Base-by-base conservation (phyloP, 352 stramenopile species). In the Pythium sukuiense region DNA sequence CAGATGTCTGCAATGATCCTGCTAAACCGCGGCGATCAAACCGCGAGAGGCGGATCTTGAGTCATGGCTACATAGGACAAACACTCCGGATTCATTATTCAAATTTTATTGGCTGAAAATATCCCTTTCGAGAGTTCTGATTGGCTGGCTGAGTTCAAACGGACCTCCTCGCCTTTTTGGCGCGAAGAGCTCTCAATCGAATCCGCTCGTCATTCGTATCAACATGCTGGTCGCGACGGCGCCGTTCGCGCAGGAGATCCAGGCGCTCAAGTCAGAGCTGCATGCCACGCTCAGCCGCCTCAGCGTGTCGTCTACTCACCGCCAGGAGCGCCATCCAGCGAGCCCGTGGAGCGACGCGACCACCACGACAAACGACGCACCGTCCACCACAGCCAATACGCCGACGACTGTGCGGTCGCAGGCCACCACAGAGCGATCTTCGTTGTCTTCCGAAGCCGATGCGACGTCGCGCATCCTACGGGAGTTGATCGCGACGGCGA, bases 181-280 rank as follows among this genome's bases (percentile, higher is more conserved):
- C 33, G 33, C 33, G 33, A 39, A 39, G 33, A 39, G 33, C 33
- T 39, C 33, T 39, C 13, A 39, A 39, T 39, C 3, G 33, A 39
- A 39, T 12, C 3, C 33, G 33, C 9, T 12, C 33, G 5, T 11
- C 33, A 39, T 14, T 8, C 33, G 33, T 12, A 12, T 12, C 8
- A 39, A 39, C 33, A 39, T 39, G 33, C 33, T 39, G 13, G 33
- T 39, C 33, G 48, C 35, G 49, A 26, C 59, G 18, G 37, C 52
- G 35, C 27, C 52, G 24, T 85, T 78, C 59, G 63, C 68, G 58
- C 61, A 76, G 30, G 82, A 90, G 68, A 71, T 90, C 55, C 75
- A 80, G 14, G 80, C 72, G 67, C 82, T 90, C 59, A 88, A 85
- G 68, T 32, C 63, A n/a, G 78, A 89, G 68, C 70, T 90, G 37